These are phyloP conservation scores for Russula lepida DNA, from an alignment of 768 basidiomycete genomes.

Conservation along the genomic window DNA sequence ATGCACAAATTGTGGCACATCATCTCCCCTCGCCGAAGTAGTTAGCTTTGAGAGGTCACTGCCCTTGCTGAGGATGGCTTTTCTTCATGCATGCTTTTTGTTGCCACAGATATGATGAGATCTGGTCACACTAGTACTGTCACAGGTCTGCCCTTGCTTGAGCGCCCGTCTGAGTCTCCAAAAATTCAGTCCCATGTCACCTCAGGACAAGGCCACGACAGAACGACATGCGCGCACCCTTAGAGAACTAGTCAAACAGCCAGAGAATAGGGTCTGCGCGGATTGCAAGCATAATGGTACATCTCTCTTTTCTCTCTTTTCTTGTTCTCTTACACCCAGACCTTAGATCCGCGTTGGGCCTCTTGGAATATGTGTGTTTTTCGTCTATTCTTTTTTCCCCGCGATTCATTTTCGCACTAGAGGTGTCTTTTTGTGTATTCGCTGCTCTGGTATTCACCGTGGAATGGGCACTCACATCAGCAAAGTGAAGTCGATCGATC, in stretches of 20 bases:
- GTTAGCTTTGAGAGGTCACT: constrained; percentile 73
- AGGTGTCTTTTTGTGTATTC: constrained; percentile 91
- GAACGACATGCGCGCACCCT: constrained; percentile 72
- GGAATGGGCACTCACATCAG: constrained; percentile 98
- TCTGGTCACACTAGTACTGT: background rate
- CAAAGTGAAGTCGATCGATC: constrained; percentile 94
- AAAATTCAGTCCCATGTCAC: constrained; percentile 28
- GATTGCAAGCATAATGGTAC: constrained; percentile 95
- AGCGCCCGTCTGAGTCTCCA: background rate
- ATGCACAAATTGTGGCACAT: constrained; percentile 47
- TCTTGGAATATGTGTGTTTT: constrained; percentile 83
- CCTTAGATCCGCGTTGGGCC: constrained; percentile 90
- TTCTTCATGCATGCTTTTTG: constrained; percentile 66
- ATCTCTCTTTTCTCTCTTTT: constrained; percentile 23
- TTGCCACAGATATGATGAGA: constrained; percentile 36
- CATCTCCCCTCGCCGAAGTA: constrained; percentile 63
- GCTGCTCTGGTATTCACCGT: constrained; percentile 95
- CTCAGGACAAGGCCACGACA: constrained; percentile 79
- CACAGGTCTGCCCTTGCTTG: background rate
- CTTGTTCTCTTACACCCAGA: background rate
- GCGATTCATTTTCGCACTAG: constrained; percentile 31
- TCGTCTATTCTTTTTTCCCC: background rate
- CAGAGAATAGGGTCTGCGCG: constrained; percentile 90
- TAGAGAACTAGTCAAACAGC: constrained; percentile 77
- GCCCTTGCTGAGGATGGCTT: constrained; percentile 66